Evolutionary conservation across 805 yeast species (phyloP), one percentile per base, ranked within the genome.

Genomic region (Torulaspora maleeae): DNA sequence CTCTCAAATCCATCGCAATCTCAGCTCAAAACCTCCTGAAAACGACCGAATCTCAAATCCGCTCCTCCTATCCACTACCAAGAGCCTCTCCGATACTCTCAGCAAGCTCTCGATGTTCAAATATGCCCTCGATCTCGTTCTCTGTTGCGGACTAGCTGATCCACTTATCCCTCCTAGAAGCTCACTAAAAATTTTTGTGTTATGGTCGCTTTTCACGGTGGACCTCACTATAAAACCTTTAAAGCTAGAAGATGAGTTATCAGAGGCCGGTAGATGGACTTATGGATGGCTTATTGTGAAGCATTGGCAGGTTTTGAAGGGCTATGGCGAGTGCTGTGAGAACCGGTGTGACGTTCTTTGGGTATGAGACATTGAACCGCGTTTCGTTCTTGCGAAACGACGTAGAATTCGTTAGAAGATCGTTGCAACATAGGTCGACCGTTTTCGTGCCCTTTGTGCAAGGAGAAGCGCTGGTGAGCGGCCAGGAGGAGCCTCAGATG

Each of bases 1-100:
- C 91, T 64, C 95, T 78, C 62, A 86, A 75, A 67, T 86, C 95
- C 79, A 75, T 75, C 24, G 27, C 15, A 9, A 25, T 27, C 22
- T 27, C 37, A n/a, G 33, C 22, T n/a, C 15, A 19, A 12, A 15
- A 16, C 22, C 28, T 20, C 12, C 15, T 9, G 17, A 32, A 39
- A 32, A 15, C 22, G 22, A 19, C 41, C 28, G 11, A 28, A 38
- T 24, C 35, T 15, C 35, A 17, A 32, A 15, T 15, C 19, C 8
- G 20, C 20, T 13, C n/a, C 17, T 6, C n/a, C 12, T 7, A 13
- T 15, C 20, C 41, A 19, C 41, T 6, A 27, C 35, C 19, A n/a
- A 10, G n/a, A 28, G 29, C 25, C n/a, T 15, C 27, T 29, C 15
- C 15, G 12, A 27, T n/a, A 11, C 12, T 25, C 16, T 27, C 13